Conservation (phyloP, 768 basidiomycete genomes). For the Suillus bovinus region DNA sequence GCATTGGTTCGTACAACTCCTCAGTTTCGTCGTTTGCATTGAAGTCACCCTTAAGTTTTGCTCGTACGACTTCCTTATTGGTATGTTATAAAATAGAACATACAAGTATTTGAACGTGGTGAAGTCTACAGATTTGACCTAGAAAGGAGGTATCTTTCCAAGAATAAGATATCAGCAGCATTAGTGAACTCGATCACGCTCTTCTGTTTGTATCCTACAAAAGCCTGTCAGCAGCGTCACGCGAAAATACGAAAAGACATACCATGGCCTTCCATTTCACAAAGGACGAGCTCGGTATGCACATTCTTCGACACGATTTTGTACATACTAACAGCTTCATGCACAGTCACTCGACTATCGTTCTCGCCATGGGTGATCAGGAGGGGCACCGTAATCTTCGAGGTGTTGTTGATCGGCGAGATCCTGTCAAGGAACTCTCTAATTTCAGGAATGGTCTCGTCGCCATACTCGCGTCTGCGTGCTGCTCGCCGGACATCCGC, state of each 20-base stretch:
- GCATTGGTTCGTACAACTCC: background rate
- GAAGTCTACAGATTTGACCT: slow-evolving; percentile 12
- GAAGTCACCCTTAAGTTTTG: slow-evolving; percentile 16
- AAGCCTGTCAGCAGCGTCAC: slow-evolving; percentile 10
- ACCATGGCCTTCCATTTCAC: slow-evolving; percentile 46
- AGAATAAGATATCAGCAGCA: slow-evolving; percentile 39
- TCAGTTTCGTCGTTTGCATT: background rate
- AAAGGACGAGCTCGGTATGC: slow-evolving; percentile 38
- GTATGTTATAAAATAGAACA: background rate
- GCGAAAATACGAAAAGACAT: slow-evolving; percentile 10
- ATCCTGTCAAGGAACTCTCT: slow-evolving; percentile 39
- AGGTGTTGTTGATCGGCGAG: slow-evolving; percentile 40
- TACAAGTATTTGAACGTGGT: background rate
- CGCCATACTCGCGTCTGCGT: slow-evolving; percentile 42
- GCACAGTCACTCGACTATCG: slow-evolving; percentile 40
- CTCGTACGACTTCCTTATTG: background rate
- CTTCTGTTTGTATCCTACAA: slow-evolving; percentile 43
- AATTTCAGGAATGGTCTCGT: slow-evolving; percentile 38
- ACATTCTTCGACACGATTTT: slow-evolving; percentile 31
- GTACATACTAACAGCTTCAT: slow-evolving; percentile 41
- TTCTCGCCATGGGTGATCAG: slow-evolving; percentile 44
- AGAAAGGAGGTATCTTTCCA: slow-evolving; percentile 36
- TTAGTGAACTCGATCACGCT: slow-evolving; percentile 44
- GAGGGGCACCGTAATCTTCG: slow-evolving; percentile 37
- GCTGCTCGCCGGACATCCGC: slow-evolving; percentile 36